Percentiles rank a stretch among this genome's conserved stretches.
phyloP scores from a whole-genome alignment of 164 flowering plant species.

The Warburgia ugandensis region DNA sequence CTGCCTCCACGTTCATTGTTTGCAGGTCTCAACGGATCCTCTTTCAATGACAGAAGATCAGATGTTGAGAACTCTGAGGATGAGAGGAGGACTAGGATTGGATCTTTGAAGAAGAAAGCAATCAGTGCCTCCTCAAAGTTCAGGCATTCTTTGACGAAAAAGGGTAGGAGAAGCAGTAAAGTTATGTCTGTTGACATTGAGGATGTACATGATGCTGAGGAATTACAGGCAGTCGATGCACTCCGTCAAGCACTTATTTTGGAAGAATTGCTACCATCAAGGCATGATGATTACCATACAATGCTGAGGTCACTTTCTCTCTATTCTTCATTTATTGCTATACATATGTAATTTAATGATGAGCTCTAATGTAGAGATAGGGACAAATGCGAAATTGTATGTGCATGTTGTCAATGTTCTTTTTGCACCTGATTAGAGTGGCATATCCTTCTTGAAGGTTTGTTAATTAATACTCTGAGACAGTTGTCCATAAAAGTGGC shows the following conservation, averaged over 20 bases:
- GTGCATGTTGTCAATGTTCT: too few relatives aligned
- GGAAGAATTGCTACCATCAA: conserved; percentile 69
- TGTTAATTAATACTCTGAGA: too few relatives aligned
- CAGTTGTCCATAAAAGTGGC: too few relatives aligned
- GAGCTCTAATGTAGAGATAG: too few relatives aligned
- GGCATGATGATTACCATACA: conserved; percentile 81
- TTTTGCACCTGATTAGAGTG: too few relatives aligned
- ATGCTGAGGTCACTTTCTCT: conserved; percentile 67
- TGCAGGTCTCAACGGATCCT: conserved; percentile 52
- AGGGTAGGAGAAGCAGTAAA: conserved; percentile 46
- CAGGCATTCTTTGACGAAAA: conserved; percentile 75
- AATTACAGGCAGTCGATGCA: conserved; percentile 65
- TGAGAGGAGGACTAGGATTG: conserved; percentile 74
- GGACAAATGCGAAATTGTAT: too few relatives aligned
- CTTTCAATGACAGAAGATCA: conserved; percentile 48
- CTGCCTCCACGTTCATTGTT: background rate
- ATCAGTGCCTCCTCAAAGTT: conserved; percentile 74
- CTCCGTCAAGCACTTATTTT: conserved; percentile 74
- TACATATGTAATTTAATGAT: background rate
- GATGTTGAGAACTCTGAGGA: conserved; percentile 85
- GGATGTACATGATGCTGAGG: conserved; percentile 80
- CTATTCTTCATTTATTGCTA: background rate
- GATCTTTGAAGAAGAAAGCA: conserved; percentile 75
- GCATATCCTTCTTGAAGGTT: too few relatives aligned
- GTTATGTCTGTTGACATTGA: conserved; percentile 69